A percentile compares a stretch with the other conserved stretches of the same genome.
These are phyloP conservation scores for Fraxinus xanthoxyloides DNA, from an alignment of 305 asterid genomes.

Conservation along the genomic window DNA sequence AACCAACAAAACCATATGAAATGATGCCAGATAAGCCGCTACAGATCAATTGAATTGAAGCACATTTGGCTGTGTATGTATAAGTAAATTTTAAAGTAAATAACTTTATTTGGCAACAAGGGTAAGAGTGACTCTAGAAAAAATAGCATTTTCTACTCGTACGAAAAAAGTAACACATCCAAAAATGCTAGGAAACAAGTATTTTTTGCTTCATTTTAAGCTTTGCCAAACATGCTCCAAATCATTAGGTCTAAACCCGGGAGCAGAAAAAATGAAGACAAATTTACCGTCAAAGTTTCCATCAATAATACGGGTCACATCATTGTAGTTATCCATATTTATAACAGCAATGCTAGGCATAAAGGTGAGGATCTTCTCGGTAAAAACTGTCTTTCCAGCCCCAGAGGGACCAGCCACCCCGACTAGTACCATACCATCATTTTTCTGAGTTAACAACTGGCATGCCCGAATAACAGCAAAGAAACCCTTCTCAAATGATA, in stretches of 20 bases:
- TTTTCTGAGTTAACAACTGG: constrained; percentile 88
- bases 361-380: constrained; percentile 80
- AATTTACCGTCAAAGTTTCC: constrained; percentile 88
- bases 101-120: neutral
- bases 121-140: neutral
- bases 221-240: neutral
- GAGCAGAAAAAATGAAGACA: neutral
- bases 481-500: constrained; percentile 95
- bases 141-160: neutral
- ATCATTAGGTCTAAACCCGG: neutral
- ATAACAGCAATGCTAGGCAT: constrained; percentile 87
- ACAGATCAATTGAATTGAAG: neutral
- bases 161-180: neutral
- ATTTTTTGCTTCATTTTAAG: neutral
- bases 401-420: constrained; percentile 99
- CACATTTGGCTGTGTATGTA: neutral
- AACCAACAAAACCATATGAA: neutral
- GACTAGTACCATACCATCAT: constrained; percentile 75
- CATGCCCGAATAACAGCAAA: constrained; percentile 82
- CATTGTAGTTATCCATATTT: constrained; percentile 93
- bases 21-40: neutral
- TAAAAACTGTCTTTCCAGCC: constrained; percentile 90
- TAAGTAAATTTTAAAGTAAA: neutral
- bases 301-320: constrained; percentile 78
- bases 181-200: neutral